Conservation (phyloP, 2,329 filamentous ascomycete genomes). For the Cryphonectria naterciae region DNA sequence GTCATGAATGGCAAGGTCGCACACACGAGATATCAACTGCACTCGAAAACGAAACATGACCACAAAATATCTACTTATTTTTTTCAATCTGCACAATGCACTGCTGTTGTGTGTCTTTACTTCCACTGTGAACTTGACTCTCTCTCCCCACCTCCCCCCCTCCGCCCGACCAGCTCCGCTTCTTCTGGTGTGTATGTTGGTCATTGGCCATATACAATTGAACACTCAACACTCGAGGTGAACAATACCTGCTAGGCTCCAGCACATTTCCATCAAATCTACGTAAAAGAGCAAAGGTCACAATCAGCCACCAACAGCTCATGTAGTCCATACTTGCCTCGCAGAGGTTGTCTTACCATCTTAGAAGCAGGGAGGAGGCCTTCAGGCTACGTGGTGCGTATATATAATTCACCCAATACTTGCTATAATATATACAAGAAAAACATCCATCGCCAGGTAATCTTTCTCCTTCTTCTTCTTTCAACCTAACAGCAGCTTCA, state of each 20-base stretch:
- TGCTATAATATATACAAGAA: neutral
- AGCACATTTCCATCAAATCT: too few relatives aligned
- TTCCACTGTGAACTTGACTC: neutral
- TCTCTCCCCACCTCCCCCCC: too few relatives aligned
- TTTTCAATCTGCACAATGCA: neutral
- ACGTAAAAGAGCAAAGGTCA: too few relatives aligned
- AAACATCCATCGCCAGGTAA: neutral
- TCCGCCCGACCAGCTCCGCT: too few relatives aligned
- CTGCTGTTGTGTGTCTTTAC: neutral
- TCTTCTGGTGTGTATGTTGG: neutral
- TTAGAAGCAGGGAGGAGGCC: neutral
- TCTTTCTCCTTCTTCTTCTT: neutral
- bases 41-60: neutral
- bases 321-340: too few relatives aligned
- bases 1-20: neutral
- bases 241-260: too few relatives aligned
- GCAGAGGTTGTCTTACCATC: neutral
- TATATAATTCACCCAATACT: neutral
- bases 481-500: neutral
- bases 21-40: neutral
- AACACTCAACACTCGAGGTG: too few relatives aligned
- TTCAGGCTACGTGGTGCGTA: neutral
- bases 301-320: too few relatives aligned
- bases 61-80: neutral
- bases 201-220: neutral